These are phyloP conservation scores for Penicillium chermesinum DNA, from an alignment of 495 filamentous ascomycete species.

Conservation along the genomic window DNA sequence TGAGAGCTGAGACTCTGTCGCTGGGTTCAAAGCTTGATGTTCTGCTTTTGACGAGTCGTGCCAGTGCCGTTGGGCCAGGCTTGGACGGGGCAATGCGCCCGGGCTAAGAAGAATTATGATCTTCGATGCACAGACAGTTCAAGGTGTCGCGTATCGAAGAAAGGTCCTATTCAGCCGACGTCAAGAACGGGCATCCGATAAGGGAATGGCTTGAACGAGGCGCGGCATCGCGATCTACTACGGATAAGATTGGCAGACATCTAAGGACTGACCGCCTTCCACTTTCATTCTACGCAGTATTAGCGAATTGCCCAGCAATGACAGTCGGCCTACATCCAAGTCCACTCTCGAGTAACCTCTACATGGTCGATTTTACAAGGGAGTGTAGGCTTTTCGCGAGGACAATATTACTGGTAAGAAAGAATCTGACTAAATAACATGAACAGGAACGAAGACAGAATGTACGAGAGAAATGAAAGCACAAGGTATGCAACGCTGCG, in stretches of 20 bases:
- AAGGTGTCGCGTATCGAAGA: too few species aligned
- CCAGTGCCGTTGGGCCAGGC: background rate
- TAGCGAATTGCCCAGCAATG: too few species aligned
- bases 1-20: background rate
- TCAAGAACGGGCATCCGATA: too few species aligned
- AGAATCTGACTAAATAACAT: slow-evolving; percentile 7
- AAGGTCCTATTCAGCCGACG: too few species aligned
- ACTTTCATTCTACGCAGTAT: background rate
- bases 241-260: background rate
- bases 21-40: background rate
- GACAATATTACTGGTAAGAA: background rate
- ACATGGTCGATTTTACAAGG: too few species aligned
- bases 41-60: background rate
- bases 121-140: background rate
- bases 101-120: background rate
- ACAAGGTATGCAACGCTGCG: slow-evolving; percentile 22
- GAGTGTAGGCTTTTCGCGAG: background rate
- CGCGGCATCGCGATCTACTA: background rate
- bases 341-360: too few species aligned
- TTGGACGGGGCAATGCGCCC: background rate
- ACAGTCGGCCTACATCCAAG: too few species aligned
- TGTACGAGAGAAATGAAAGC: slow-evolving; percentile 17
- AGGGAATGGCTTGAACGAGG: background rate
- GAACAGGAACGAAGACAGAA: background rate
- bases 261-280: background rate